Evolutionary conservation across 345 rosid genomes (phyloP).

Genomic region (Lepidium africanum): DNA sequence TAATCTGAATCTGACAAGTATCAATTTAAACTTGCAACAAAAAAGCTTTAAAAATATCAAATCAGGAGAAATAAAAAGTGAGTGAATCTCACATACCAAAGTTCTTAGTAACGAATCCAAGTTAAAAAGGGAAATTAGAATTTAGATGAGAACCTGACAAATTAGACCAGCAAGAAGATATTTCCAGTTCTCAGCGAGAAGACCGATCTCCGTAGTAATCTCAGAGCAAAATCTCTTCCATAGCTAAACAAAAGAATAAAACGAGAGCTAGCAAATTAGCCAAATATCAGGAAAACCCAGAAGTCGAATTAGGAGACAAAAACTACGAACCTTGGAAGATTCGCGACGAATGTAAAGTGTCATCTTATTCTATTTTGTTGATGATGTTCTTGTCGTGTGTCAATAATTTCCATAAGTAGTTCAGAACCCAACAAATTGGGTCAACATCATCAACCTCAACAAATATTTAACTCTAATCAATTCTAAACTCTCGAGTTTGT

Average conservation of each 20-base stretch:
- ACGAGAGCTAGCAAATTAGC: slow-evolving; percentile 6
- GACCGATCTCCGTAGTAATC: slow-evolving; percentile 66
- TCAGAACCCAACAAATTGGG: slow-evolving; percentile 43
- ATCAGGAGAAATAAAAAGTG: neutral
- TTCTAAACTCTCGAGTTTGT: slow-evolving; percentile 1
- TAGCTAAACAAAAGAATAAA: slow-evolving; percentile 37
- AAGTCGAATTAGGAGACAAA: neutral
- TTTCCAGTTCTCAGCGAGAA: slow-evolving; percentile 85
- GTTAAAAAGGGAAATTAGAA: neutral
- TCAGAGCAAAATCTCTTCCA: slow-evolving; percentile 97
- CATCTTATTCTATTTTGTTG: slow-evolving; percentile 39
- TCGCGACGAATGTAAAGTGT: slow-evolving; percentile 93
- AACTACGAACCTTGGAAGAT: slow-evolving; percentile 64
- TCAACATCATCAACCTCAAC: slow-evolving; percentile 32
- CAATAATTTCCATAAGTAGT: slow-evolving; percentile 59
- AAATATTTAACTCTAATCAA: neutral
- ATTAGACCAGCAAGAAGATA: slow-evolving; percentile 76
- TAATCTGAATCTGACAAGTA: neutral
- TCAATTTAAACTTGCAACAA: neutral
- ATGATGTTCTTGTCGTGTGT: slow-evolving; percentile 28
- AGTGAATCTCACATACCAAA: slow-evolving; percentile 2
- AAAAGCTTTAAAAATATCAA: neutral
- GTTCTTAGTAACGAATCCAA: neutral
- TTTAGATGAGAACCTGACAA: slow-evolving; percentile 56
- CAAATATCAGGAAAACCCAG: neutral